Evolutionary conservation across 306 rosid genomes (phyloP), one percentile per base, ranked within the genome.

Genomic region (Dryas drummondii): DNA sequence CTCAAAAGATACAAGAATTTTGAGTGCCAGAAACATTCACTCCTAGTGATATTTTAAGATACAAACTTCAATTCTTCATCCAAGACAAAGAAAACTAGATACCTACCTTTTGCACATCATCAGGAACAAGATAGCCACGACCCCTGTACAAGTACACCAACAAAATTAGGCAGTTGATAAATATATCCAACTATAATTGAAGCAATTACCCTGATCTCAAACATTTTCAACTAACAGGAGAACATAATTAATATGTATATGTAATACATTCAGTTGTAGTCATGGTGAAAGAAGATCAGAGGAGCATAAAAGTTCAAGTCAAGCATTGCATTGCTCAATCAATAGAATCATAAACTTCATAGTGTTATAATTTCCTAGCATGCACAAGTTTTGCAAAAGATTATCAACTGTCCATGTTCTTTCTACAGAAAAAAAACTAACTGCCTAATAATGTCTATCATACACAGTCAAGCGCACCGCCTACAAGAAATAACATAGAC

Each of bases 81-180:
- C 13, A 65, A 65, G 45, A 14, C 9, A n/a, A 55, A 9, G 14
- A 47, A 37, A 73, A 56, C 48, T 47, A 14, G 45, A 51, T 72
- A 27, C 55, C 37, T 88, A 93, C 97, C 96, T 91, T 82, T 50
- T 85, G 79, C 53, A 93, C 97, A 27, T 91, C 97, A 79, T 89
- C 91, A 17, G 89, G 85, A 47, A 89, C 85, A 72, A 91, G 87
- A 82, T 78, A 89, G 63, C 96, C 98, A 57, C 93, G 97, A 68
- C 85, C 89, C 86, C 98, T 93, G 87, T 66, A 80, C 79, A 72
- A 82, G 65, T 19, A 71, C 80, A 67, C 70, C 72, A 59, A 73
- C 15, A 73, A 68, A 32, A 58, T 14, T 64, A 68, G 64, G 66
- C 5, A 48, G 3, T 52, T 22, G 42, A 14, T 10, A 76, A 54